Percentiles rank a stretch among this genome's conserved stretches.
Evolutionary conservation across 202 grass and related monocot species (phyloP).

Genomic region (Eragrostis tef): DNA sequence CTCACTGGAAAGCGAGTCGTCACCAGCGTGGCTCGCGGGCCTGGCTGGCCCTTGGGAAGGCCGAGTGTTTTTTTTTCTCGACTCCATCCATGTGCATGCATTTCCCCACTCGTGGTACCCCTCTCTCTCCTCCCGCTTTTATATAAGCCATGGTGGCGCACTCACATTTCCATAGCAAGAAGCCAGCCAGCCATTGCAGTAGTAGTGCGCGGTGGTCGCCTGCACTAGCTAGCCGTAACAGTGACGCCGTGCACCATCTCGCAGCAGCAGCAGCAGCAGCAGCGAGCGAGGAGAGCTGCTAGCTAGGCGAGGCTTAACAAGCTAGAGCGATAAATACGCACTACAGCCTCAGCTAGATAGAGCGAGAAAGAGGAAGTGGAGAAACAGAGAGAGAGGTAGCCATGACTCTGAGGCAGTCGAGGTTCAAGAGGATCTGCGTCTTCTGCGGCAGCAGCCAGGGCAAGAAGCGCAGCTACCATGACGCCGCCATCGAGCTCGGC

Average conservation of each 20-base stretch:
- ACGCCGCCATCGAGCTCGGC: conserved; percentile 97
- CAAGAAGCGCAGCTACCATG: conserved; percentile 91
- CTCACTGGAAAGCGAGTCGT: conserved; percentile 24
- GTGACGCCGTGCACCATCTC: background rate
- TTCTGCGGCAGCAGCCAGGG: conserved; percentile 95
- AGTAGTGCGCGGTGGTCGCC: conserved; percentile 35
- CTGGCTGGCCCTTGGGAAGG: conserved; percentile 12
- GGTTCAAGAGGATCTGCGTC: conserved; percentile 94
- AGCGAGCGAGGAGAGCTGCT: background rate
- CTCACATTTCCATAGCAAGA: conserved; percentile 23
- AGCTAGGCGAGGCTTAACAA: background rate
- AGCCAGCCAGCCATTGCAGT: background rate
- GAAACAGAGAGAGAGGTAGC: conserved; percentile 30
- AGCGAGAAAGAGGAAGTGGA: background rate
- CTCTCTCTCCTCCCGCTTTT: conserved; percentile 22
- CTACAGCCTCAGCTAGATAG: background rate
- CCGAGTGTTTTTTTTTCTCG: background rate
- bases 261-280: background rate
- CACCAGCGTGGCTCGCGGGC: conserved; percentile 12
- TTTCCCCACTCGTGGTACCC: background rate
- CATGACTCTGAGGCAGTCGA: conserved; percentile 59
- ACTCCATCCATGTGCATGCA: conserved; percentile 37
- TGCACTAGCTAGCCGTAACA: conserved; percentile 34
- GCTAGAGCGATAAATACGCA: background rate
- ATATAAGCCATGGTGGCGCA: conserved; percentile 68